Percentiles rank a stretch among this genome's conserved stretches.
These are phyloP conservation scores for Angophora floribunda DNA, from an alignment of 345 rosid species.

Conservation along the genomic window DNA sequence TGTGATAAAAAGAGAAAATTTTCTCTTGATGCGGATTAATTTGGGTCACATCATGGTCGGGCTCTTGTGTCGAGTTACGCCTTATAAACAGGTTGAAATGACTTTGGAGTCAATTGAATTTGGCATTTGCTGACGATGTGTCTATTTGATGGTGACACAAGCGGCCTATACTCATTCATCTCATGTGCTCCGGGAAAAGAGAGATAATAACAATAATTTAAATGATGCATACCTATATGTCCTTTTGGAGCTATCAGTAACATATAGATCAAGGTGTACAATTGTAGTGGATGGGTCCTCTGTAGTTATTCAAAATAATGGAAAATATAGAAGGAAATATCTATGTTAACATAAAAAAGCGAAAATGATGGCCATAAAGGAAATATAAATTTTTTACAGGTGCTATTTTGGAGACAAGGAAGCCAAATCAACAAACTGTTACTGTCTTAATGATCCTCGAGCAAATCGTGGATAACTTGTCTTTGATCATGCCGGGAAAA, in stretches of 20 bases:
- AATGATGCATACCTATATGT: not conserved
- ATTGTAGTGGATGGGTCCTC: not conserved
- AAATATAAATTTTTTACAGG: too few relatives aligned
- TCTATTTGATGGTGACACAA: too few relatives aligned
- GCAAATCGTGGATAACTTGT: too few relatives aligned
- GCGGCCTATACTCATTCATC: not conserved
- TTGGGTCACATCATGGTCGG: too few relatives aligned
- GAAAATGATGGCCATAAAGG: too few relatives aligned
- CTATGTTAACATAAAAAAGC: not conserved
- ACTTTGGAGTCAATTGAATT: not conserved
- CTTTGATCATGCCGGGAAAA: too few relatives aligned
- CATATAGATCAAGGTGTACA: not conserved
- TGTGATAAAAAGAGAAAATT: too few relatives aligned
- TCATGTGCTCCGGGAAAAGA: not conserved
- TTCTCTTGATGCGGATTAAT: too few relatives aligned
- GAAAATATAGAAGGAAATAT: not conserved
- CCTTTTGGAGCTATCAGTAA: not conserved
- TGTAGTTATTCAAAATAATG: not conserved
- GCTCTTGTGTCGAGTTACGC: not conserved
- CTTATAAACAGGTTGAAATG: not conserved
- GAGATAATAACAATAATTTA: not conserved
- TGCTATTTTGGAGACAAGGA: not conserved
- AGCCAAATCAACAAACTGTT: not conserved
- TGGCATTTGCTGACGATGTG: not conserved
- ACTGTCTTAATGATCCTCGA: too few relatives aligned